Evolutionary conservation across 257 asterid species (phyloP).

Genomic region (Eucommia ulmoides): DNA sequence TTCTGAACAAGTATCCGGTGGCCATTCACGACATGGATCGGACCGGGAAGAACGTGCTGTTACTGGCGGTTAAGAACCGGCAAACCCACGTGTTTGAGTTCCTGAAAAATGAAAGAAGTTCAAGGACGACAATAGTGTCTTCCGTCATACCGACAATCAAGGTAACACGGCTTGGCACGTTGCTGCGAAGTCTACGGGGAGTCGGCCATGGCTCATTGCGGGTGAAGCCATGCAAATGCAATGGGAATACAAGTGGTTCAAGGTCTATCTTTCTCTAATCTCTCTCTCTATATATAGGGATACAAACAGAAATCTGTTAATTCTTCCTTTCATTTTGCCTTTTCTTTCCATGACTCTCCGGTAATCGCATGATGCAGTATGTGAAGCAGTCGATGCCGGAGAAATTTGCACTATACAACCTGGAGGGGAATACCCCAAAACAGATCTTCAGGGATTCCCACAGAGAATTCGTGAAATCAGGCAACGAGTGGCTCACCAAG

Average conservation of each 20-base stretch:
- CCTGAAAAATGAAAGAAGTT: background rate
- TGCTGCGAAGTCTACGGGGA: background rate
- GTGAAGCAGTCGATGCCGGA: too few relatives aligned
- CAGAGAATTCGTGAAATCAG: too few relatives aligned
- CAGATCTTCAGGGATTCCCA: too few relatives aligned
- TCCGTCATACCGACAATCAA: background rate
- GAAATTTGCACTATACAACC: too few relatives aligned
- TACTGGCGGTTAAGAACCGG: slow-evolving; percentile 42
- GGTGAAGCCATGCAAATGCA: background rate
- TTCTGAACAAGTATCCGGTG: slow-evolving; percentile 23
- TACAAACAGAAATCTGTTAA: too few relatives aligned
- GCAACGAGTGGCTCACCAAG: too few relatives aligned
- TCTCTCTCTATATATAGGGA: too few relatives aligned
- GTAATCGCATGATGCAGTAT: too few relatives aligned
- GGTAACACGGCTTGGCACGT: background rate
- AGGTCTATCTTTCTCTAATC: background rate
- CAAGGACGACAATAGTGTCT: background rate
- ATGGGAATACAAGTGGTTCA: background rate
- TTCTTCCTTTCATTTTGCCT: too few relatives aligned
- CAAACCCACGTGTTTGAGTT: slow-evolving; percentile 24
- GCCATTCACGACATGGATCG: slow-evolving; percentile 42
- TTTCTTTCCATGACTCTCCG: too few relatives aligned
- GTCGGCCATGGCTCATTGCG: background rate
- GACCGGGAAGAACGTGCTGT: slow-evolving; percentile 33
- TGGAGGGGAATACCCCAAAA: too few relatives aligned